Evolutionary conservation across 106 monocot species (phyloP), one percentile per base, ranked within the genome.

Genomic region (Dendrobium officinale): DNA sequence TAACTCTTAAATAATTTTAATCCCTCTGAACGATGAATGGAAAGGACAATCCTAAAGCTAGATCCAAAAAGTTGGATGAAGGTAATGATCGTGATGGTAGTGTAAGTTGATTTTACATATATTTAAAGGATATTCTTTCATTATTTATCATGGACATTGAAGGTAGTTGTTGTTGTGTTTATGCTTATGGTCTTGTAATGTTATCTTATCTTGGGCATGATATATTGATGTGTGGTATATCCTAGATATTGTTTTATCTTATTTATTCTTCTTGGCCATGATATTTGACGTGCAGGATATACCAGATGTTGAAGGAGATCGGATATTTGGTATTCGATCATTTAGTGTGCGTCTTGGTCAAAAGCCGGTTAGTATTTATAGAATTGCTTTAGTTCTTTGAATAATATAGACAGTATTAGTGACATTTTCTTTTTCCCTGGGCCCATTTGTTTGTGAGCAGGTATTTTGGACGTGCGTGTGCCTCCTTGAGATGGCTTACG

Each of bases 281-380:
- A 29, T 47, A 26, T 51, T 77, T 66, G 1, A 75, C 58, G 22
- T 82, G 82, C 87, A 99, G 99, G 99, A 99, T 82, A 99, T 99
- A 87, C 99, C 99, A 80, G 99, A 99, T 86, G 93, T 93, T 84
- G 95, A 91, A 77, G 99, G 99, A 59, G 99, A 99, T 59, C 79
- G 85, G 58, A 93, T 90, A 84, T 99, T 90, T 90, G 99, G 99
- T 68, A 99, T 99, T 61, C 88, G 49, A 67, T 99, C 99, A 3
- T 95, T 95, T 54, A 99, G 83, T 58, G 99, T 99, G 16, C 95
- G 93, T 37, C 85, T 99, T 17, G 99, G 99, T 56, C 95, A 99
- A 83, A 79, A 86, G 58, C 74, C 77, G 91, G 99, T 95, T 3
- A 67, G 86, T 82, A 11, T 41, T 75, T 19, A 67, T 29, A 22